Conservation (phyloP, 495 filamentous ascomycete species). For the Sphaerosporella brunnea region DNA sequence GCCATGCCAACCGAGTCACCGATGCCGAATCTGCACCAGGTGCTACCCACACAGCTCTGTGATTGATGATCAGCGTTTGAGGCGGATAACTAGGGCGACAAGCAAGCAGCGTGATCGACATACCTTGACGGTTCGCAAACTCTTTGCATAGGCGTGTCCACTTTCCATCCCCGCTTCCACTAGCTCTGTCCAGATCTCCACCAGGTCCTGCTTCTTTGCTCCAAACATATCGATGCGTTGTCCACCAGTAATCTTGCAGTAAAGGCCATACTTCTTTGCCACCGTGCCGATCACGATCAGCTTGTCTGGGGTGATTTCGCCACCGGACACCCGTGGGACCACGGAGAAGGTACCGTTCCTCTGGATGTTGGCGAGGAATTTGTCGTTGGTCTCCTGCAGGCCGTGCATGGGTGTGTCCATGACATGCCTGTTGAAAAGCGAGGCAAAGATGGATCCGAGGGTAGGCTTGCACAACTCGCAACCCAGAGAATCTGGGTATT, state of each 20-base stretch:
- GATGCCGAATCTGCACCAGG: slow-evolving; percentile 87
- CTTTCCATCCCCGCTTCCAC: slow-evolving; percentile 88
- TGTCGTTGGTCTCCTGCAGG: slow-evolving; percentile 85
- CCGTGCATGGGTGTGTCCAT: slow-evolving; percentile 60
- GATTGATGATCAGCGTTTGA: too few relatives aligned
- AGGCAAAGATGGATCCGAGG: slow-evolving; percentile 69
- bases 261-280: slow-evolving; percentile 73
- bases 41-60: slow-evolving; percentile 74
- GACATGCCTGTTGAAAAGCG: slow-evolving; percentile 71
- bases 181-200: slow-evolving; percentile 73
- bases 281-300: slow-evolving; percentile 77
- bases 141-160: slow-evolving; percentile 89
- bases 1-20: slow-evolving; percentile 97
- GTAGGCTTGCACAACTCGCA: slow-evolving; percentile 87
- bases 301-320: slow-evolving; percentile 84
- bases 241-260: slow-evolving; percentile 90
- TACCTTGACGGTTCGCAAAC: slow-evolving; percentile 70
- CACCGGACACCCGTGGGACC: slow-evolving; percentile 66
- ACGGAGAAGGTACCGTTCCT: slow-evolving; percentile 88
- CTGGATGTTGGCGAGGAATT: slow-evolving; percentile 87
- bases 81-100: too few relatives aligned
- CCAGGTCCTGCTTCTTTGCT: slow-evolving; percentile 76
- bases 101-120: too few relatives aligned
- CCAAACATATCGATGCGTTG: slow-evolving; percentile 96
- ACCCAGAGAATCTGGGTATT: slow-evolving; percentile 54